A percentile compares a stretch with the other conserved stretches of the same genome.
Conservation (phyloP, 2,329 filamentous ascomycete species). For the Elsinoe australis region DNA sequence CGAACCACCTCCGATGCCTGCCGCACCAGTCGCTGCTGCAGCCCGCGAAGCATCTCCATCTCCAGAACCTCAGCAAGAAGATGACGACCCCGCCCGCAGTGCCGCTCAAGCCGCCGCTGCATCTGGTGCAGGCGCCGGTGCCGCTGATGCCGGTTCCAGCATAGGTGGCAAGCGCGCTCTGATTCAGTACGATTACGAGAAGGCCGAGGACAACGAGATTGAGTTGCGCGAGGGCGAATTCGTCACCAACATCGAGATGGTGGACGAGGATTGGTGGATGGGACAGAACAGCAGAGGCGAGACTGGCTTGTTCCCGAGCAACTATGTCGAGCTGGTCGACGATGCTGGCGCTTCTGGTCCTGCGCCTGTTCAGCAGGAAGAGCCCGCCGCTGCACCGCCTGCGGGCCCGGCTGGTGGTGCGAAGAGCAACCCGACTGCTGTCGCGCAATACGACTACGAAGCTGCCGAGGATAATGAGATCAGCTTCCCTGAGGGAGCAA, state of each 20-base stretch:
- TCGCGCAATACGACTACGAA: constrained; percentile 90
- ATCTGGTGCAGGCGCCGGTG: constrained; percentile 38
- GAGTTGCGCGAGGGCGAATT: constrained; percentile 82
- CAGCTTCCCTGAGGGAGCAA: constrained; percentile 84
- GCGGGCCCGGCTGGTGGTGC: constrained; percentile 32
- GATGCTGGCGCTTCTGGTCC: constrained; percentile 35
- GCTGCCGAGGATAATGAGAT: constrained; percentile 85
- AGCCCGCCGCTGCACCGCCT: constrained; percentile 21
- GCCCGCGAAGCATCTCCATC: constrained; percentile 58
- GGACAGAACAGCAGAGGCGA: constrained; percentile 80
- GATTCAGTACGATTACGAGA: constrained; percentile 92
- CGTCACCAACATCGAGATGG: constrained; percentile 90
- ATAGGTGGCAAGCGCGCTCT: constrained; percentile 62
- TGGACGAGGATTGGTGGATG: constrained; percentile 99
- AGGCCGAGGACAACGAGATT: constrained; percentile 94
- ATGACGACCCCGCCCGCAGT: constrained; percentile 53
- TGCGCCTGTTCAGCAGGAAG: constrained; percentile 29
- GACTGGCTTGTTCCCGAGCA: constrained; percentile 86
- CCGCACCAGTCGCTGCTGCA: constrained; percentile 54
- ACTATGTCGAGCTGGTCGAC: constrained; percentile 83
- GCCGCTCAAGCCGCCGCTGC: constrained; percentile 41
- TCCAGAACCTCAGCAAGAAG: constrained; percentile 56
- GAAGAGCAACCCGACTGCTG: constrained; percentile 52
- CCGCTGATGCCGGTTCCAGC: constrained; percentile 33
- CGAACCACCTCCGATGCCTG: constrained; percentile 54